Evolutionary conservation across 129 eudicot genomes (phyloP), one percentile per base, ranked within the genome.

Genomic region (Scalesia atractyloides): DNA sequence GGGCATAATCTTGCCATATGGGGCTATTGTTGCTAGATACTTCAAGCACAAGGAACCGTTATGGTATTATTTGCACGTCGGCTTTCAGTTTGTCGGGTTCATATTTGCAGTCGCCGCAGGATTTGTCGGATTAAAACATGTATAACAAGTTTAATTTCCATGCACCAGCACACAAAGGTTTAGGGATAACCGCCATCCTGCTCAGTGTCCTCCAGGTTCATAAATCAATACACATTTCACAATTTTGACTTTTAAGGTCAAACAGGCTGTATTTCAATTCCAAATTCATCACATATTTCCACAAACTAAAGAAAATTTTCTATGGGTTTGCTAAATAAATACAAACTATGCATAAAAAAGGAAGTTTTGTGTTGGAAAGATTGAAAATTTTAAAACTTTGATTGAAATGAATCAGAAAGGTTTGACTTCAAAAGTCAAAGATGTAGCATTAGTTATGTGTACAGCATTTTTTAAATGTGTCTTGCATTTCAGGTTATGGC

Each of bases 151-250:
- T 86, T 18, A 78, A 87, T 13, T 91, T 73, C 51, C 77, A 77
- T 72, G 60, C 84, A 43, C 87, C 96, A 16, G 57, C 86, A 2
- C 99, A 94, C 83, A 86, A 85, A 82, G 92, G 89, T 74, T 79
- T 94, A 20, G 99, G 97, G 16, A 81, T 87, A 49, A 86, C 90
- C 11, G 85, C 86, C 30, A 83, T 90, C 34, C 82, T 74, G 51
- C 86, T 94, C 52, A 83, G 85, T 58, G 82, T 88, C 76, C 93
- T 94, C 58, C 99, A 94, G 92, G 98, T 92, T 69, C 39, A 41
- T 61, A 33, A 59, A 0, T 58, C 22, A 39, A 44, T 4, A n/a
- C 52, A 19, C 30, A 65, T 34, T 63, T 63, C 33, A 43, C 61
- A 46, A 41, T 2, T 20, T 41, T n/a, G 26, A 49, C 58, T 54